phyloP scores from a whole-genome alignment of 2,329 filamentous ascomycete genomes.

The Fusarium armeniacum region DNA sequence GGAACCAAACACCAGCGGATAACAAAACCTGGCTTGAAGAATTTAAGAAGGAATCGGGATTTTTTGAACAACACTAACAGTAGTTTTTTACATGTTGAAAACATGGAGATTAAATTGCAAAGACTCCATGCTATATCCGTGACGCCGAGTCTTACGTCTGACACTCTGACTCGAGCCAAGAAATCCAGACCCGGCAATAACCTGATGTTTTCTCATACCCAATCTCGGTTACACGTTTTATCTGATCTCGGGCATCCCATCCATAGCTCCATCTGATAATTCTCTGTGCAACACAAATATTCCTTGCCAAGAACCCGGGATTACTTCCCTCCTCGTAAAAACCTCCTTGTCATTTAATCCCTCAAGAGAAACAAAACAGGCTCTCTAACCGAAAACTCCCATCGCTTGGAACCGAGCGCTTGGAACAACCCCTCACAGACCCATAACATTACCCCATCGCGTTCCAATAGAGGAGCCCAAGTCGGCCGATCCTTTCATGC shows the following conservation, averaged over 20 bases:
- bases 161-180: neutral
- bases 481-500: neutral
- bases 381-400: neutral
- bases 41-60: constrained; percentile 16
- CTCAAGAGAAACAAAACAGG: neutral
- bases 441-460: neutral
- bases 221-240: neutral
- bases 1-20: constrained; percentile 30
- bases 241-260: neutral
- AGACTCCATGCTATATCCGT: neutral
- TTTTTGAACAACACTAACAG: neutral
- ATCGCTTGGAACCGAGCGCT: constrained; percentile 2
- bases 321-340: neutral
- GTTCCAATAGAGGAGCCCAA: neutral
- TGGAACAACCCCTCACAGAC: neutral
- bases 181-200: neutral
- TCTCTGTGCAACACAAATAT: neutral
- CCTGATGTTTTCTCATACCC: neutral
- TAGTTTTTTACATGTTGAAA: neutral
- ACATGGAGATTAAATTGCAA: neutral
- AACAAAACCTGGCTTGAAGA: constrained; percentile 19
- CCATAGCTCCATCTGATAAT: neutral
- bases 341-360: neutral
- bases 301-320: no score
- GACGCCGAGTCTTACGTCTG: no score